Evolutionary conservation across 2,329 filamentous ascomycete genomes (phyloP), one percentile per base, ranked within the genome.

Genomic region (Davidsoniella neocaledoniae): DNA sequence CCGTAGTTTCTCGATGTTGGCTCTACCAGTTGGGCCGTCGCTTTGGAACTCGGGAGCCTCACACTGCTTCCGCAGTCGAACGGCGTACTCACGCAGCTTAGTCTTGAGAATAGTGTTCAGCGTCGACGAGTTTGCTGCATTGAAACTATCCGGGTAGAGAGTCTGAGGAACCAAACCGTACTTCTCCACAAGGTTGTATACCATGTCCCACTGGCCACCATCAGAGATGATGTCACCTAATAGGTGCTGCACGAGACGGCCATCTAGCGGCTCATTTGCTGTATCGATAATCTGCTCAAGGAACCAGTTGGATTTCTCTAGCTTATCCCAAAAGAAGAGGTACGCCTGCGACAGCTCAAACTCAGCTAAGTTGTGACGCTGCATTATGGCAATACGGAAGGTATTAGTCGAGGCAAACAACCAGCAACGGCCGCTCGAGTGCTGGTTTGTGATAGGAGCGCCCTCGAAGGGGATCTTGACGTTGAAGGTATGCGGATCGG

Each of bases 161-260:
- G 70, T 66, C 61, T 93, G 83, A 2, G 86, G 86, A 0, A 91
- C 81, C n/a, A 94, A 74, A 25, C 87, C 87, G 59, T 94, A 94
- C 66, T 94, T 94, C 42, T 76, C 66, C 4, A 94, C 84, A 8
- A 94, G 68, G 58, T 93, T 94, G 56, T 78, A 82, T 2, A 87
- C 81, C 86, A 94, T 93, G 63, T 93, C 86, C 85, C 85, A 93
- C 63, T 93, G 86, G 0, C 87, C 86, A 25, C 87, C 86, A 60
- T 94, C 87, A 6, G 74, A 76, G 4, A 91, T 78, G 0, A 86
- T 81, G 19, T 75, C 71, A 0, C 68, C 66, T 25, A 90, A 68
- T 3, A 94, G 65, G 3, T 73, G 73, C 61, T 87, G 81, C 2
- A 94, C 72, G 3, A 93, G 65, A 8, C 87, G 69, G 19, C 79